A percentile compares a stretch with the other conserved stretches of the same genome.
Evolutionary conservation across 257 asterid genomes (phyloP).

Genomic region (Paraleonurus japonicus): DNA sequence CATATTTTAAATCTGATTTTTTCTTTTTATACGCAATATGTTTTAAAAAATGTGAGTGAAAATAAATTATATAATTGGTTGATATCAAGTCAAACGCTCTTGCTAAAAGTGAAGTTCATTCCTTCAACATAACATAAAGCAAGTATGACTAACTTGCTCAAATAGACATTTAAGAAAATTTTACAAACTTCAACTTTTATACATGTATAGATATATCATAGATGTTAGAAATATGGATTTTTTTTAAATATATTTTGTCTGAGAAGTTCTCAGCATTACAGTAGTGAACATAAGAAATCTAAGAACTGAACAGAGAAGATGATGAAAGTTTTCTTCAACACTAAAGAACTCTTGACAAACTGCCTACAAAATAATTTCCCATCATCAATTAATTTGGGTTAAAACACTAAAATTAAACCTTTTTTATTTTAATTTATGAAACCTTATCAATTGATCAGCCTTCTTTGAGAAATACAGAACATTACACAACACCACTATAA

Average conservation of each 20-base stretch:
- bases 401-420: neutral
- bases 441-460: neutral
- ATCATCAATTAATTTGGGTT: too few species aligned
- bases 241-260: slow-evolving; percentile 4
- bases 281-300: neutral
- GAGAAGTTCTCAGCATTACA: neutral
- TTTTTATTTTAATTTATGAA: neutral
- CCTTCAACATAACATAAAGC: too few species aligned
- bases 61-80: too few species aligned
- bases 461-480: neutral
- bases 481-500: slow-evolving; percentile 65
- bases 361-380: neutral
- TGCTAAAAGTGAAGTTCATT: too few species aligned
- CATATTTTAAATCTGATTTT: too few species aligned
- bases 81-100: too few species aligned
- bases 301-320: neutral
- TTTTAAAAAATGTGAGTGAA: too few species aligned
- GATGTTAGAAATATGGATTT: neutral
- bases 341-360: neutral
- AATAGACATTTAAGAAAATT: too few species aligned
- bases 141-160: too few species aligned
- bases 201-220: too few species aligned
- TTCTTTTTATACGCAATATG: too few species aligned
- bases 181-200: too few species aligned
- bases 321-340: neutral